phyloP scores from a whole-genome alignment of 306 rosid species.

The Quercus variabilis region DNA sequence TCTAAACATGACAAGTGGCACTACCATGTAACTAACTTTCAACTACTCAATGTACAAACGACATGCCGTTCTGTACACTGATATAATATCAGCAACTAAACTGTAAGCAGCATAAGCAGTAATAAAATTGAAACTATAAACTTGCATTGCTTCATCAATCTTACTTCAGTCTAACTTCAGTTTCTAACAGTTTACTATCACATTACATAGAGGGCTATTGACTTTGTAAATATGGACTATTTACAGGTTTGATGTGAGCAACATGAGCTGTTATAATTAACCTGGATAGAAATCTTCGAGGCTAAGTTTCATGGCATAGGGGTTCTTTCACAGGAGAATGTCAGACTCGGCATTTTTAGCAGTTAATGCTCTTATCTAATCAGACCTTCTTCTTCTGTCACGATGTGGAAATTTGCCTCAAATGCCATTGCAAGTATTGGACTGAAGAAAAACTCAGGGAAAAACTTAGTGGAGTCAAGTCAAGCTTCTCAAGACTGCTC shows the following conservation, averaged over 20 bases:
- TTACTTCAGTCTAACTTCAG: slow-evolving; percentile 8
- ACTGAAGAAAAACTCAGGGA: slow-evolving; percentile 55
- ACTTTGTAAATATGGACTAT: not conserved
- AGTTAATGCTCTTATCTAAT: slow-evolving; percentile 11
- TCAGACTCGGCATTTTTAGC: slow-evolving; percentile 10
- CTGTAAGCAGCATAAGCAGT: too few species aligned
- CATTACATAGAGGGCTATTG: not conserved
- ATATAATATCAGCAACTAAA: too few species aligned
- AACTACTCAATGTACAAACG: too few species aligned
- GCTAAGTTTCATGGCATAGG: slow-evolving; percentile 13
- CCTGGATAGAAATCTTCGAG: not conserved
- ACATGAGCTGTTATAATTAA: slow-evolving; percentile 6
- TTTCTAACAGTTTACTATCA: slow-evolving; percentile 6
- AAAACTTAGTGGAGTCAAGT: slow-evolving; percentile 41
- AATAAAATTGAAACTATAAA: too few species aligned
- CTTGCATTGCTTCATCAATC: too few species aligned
- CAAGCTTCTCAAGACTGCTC: slow-evolving; percentile 58
- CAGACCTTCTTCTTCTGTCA: slow-evolving; percentile 8
- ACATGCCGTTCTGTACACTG: too few species aligned
- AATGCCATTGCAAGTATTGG: slow-evolving; percentile 59
- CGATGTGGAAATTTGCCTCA: slow-evolving; percentile 81
- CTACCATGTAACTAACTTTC: too few species aligned
- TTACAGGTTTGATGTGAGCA: slow-evolving; percentile 23
- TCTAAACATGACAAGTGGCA: too few species aligned
- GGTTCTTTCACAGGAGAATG: slow-evolving; percentile 17